Conservation (phyloP, 2,329 filamentous ascomycete genomes). For the Neofusicoccum laricinum region DNA sequence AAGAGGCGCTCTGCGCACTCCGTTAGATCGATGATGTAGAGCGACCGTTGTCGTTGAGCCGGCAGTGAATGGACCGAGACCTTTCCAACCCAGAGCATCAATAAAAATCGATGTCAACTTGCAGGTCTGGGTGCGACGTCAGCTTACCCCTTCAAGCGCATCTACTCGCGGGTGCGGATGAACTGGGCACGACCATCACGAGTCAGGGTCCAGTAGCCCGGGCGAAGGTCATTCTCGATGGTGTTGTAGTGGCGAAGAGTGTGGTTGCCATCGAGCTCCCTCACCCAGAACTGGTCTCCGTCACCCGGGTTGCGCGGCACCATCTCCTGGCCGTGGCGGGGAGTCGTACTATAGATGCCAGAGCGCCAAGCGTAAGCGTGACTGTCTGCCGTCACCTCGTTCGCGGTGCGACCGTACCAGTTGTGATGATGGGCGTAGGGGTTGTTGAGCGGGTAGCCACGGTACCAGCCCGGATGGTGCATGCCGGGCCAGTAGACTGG, state of each 20-base stretch:
- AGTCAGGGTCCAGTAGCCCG: slow-evolving; percentile 36
- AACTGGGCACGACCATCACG: slow-evolving; percentile 22
- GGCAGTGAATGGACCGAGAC: not conserved
- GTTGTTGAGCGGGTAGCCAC: not conserved
- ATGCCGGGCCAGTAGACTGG: not conserved
- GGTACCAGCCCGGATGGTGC: not conserved
- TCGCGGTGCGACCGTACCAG: slow-evolving; percentile 3
- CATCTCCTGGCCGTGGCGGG: not conserved
- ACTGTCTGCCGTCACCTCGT: not conserved
- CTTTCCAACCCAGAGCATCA: not conserved
- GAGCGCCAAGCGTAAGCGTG: not conserved
- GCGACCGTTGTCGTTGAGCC: not conserved
- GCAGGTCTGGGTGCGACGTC: no score
- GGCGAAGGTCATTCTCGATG: slow-evolving; percentile 38
- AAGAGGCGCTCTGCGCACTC: not conserved
- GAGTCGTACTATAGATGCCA: not conserved
- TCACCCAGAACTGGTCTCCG: slow-evolving; percentile 31
- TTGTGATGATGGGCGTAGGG: not conserved
- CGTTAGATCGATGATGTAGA: not conserved
- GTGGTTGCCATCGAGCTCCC: slow-evolving; percentile 36
- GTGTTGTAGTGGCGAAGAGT: slow-evolving; percentile 34
- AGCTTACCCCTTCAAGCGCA: not conserved
- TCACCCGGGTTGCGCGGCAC: slow-evolving; percentile 4
- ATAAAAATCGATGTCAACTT: not conserved
- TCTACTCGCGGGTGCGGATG: slow-evolving; percentile 3